Percentiles rank a stretch among this genome's conserved stretches.
Evolutionary conservation across 2,329 filamentous ascomycete genomes (phyloP).

Genomic region (Ceratocystis cubensis): DNA sequence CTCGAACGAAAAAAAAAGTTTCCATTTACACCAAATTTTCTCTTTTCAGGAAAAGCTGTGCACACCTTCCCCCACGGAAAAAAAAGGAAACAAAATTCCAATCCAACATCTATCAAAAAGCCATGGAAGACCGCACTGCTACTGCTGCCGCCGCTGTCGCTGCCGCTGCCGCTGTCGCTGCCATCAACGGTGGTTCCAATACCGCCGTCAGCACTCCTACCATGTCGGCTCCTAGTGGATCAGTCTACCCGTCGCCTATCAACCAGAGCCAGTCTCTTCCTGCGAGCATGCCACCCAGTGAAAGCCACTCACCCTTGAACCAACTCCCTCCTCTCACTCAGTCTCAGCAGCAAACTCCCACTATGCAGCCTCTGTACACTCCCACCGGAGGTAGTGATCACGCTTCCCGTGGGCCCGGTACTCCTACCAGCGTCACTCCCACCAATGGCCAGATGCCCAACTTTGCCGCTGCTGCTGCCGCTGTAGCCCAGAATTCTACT

Average conservation of each 20-base stretch:
- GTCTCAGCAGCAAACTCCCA: slow-evolving; percentile 20
- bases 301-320: slow-evolving; percentile 18
- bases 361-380: slow-evolving; percentile 19
- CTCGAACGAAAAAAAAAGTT: not conserved
- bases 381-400: slow-evolving; percentile 15
- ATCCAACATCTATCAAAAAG: not conserved
- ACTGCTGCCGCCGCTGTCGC: slow-evolving; percentile 12
- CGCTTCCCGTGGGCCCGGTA: slow-evolving; percentile 18
- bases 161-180: slow-evolving; percentile 12
- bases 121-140: slow-evolving; percentile 19
- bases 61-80: not conserved
- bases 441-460: slow-evolving; percentile 20
- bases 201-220: slow-evolving; percentile 15
- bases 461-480: slow-evolving; percentile 18
- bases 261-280: slow-evolving; percentile 20
- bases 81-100: not conserved
- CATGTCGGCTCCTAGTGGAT: slow-evolving; percentile 18
- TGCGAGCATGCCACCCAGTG: slow-evolving; percentile 15
- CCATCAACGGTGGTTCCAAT: slow-evolving; percentile 2
- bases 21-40: not conserved
- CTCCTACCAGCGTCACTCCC: slow-evolving; percentile 18
- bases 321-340: slow-evolving; percentile 20
- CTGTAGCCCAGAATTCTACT: slow-evolving; percentile 31
- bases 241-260: slow-evolving; percentile 20
- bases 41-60: not conserved